Evolutionary conservation across 2,329 filamentous ascomycete genomes (phyloP).

Genomic region (Myriosclerotinia scirpicola): DNA sequence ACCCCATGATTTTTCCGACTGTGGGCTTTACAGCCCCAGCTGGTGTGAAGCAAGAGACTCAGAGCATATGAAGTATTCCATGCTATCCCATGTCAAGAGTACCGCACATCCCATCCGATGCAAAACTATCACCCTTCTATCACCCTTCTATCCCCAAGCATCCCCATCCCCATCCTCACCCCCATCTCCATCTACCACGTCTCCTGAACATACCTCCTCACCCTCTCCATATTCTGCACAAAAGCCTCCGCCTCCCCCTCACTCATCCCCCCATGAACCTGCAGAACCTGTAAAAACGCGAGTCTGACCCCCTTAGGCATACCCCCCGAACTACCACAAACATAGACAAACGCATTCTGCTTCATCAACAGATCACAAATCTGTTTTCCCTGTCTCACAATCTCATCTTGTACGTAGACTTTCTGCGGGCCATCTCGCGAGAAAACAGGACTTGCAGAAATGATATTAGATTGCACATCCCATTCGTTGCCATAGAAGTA

Average conservation of each 20-base stretch:
- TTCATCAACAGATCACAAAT: conserved; percentile 53
- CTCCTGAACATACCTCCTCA: conserved; percentile 64
- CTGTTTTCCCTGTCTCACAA: conserved; percentile 37
- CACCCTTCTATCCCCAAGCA: too few relatives aligned
- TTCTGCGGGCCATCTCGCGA: conserved; percentile 67
- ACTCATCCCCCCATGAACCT: conserved; percentile 35
- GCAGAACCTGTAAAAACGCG: conserved; percentile 62
- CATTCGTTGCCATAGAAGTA: conserved; percentile 83
- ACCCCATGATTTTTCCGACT: too few relatives aligned
- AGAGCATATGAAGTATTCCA: too few relatives aligned
- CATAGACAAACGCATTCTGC: conserved; percentile 53
- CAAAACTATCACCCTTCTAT: too few relatives aligned
- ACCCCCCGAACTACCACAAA: conserved; percentile 61
- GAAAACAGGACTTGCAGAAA: conserved; percentile 60
- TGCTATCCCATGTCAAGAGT: too few relatives aligned
- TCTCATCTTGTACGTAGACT: conserved; percentile 60
- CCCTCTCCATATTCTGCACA: conserved; percentile 58
- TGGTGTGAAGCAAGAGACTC: too few relatives aligned
- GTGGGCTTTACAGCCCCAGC: too few relatives aligned
- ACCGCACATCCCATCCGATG: too few relatives aligned
- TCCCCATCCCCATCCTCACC: too few relatives aligned
- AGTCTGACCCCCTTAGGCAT: conserved; percentile 71
- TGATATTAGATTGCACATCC: conserved; percentile 43
- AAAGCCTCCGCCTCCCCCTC: conserved; percentile 55
- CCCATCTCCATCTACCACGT: conserved; percentile 67